Base-by-base conservation (phyloP, 2,329 filamentous ascomycete species). In the Pyrenophora seminiperda region DNA sequence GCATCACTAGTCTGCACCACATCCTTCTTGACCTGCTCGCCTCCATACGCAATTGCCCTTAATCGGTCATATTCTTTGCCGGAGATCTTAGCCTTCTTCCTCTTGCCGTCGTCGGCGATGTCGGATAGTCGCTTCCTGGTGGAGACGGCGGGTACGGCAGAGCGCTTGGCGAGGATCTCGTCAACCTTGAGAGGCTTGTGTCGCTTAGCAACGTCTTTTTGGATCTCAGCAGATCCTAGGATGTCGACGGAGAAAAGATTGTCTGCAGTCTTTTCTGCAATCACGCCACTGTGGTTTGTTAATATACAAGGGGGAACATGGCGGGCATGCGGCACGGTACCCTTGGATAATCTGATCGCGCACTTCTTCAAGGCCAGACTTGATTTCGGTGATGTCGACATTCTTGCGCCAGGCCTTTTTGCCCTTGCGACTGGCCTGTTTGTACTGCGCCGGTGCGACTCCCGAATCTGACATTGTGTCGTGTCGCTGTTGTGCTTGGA, bases 371-470 rank as follows among this genome's bases (percentile, higher is more conserved):
- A 99, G 83, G 53, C 94, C 94, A 45, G 88, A 78, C 65, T 93
- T 83, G 19, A 99, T 84, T 56, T 96, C 87, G 20, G 90, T 88
- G 55, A 97, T 84, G 75, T 99, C 91, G 74, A 99, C 91, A 77
- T 99, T 96, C 75, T 97, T 99, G 70, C 94, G 84, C 94, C 94
- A 99, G 24, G 94, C 93, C 78, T 96, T 97, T 77, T 97, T 97
- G 65, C 95, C 94, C 74, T 99, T 99, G 71, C 94, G 83, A 4
- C 93, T 97, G 19, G 91, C 85, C 74, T 99, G 94, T 58, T 84
- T 91, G 76, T 88, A 86, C 61, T 95, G 90, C 56, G 87, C 85
- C 9, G 91, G 92, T 14, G 90, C 88, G 29, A 80, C 75, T 10
- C 62, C 63, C 18, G 56, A 47, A 39, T 57, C 58, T 5, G 60